Percentiles rank a stretch among this genome's conserved stretches.
These are phyloP conservation scores for Calonectria hawksworthii DNA, from an alignment of 2,329 filamentous ascomycete species.

Conservation along the genomic window DNA sequence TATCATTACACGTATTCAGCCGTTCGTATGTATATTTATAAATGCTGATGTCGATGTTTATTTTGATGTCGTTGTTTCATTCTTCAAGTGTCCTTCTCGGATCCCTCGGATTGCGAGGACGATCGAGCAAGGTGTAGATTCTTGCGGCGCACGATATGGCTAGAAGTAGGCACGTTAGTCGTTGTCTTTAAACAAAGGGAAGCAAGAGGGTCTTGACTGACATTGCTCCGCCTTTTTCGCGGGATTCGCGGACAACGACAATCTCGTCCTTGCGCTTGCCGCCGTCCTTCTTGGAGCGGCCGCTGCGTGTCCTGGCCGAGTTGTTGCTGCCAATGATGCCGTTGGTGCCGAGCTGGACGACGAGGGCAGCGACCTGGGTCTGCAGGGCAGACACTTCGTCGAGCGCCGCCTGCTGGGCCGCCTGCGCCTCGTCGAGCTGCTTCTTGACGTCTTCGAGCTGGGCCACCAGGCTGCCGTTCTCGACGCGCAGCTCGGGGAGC, in stretches of 20 bases:
- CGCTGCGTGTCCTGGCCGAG: slow-evolving; percentile 29
- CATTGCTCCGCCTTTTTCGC: slow-evolving; percentile 40
- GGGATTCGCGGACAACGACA: slow-evolving; percentile 44
- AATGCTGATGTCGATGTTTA: neutral
- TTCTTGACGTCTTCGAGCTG: slow-evolving; percentile 34
- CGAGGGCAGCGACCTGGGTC: slow-evolving; percentile 37
- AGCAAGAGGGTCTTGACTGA: slow-evolving; percentile 30
- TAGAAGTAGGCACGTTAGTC: slow-evolving; percentile 25
- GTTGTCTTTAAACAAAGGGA: neutral
- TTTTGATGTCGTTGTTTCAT: neutral
- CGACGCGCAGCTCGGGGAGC: slow-evolving; percentile 36
- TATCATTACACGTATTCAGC: slow-evolving; percentile 17
- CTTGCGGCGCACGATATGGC: slow-evolving; percentile 29
- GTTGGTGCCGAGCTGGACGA: slow-evolving; percentile 36
- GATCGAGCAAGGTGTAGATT: slow-evolving; percentile 29
- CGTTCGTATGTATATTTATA: neutral
- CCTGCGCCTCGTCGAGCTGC: slow-evolving; percentile 39
- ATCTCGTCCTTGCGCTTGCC: slow-evolving; percentile 43
- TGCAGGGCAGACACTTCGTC: slow-evolving; percentile 38
- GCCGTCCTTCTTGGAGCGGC: slow-evolving; percentile 42
- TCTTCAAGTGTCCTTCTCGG: slow-evolving; percentile 15
- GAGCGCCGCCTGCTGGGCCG: slow-evolving; percentile 37
- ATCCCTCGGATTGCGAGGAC: slow-evolving; percentile 30
- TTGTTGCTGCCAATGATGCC: neutral
- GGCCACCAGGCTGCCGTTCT: slow-evolving; percentile 43